Percentiles rank a stretch among this genome's conserved stretches.
Evolutionary conservation across 306 rosid species (phyloP).

Genomic region (apple (Malus domestica)): DNA sequence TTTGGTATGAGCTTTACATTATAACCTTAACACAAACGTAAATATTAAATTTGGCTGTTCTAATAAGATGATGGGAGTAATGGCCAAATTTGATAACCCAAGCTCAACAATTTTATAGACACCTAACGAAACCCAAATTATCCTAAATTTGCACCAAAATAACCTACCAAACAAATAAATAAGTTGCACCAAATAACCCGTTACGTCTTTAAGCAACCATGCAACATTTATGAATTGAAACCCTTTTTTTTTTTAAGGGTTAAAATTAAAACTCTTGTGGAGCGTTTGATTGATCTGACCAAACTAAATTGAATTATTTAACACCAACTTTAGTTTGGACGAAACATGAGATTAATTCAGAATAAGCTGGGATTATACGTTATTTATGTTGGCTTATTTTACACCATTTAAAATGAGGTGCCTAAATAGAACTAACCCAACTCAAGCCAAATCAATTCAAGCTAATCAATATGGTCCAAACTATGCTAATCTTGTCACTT

Average conservation of each 20-base stretch:
- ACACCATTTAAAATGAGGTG: not conserved
- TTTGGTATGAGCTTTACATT: slow-evolving; percentile 10
- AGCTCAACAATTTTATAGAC: slow-evolving; percentile 9
- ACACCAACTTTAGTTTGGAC: not conserved
- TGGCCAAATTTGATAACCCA: slow-evolving; percentile 15
- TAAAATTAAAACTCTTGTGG: too few species aligned
- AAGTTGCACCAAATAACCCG: not conserved
- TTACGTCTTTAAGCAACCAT: slow-evolving; percentile 3
- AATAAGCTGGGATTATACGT: too few species aligned
- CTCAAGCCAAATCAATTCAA: too few species aligned
- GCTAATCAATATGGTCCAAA: too few species aligned
- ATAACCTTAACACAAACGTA: slow-evolving; percentile 11
- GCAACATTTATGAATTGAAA: not conserved
- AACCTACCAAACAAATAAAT: not conserved
- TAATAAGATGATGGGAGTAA: slow-evolving; percentile 1
- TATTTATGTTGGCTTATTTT: too few species aligned
- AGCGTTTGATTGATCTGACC: too few species aligned
- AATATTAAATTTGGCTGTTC: not conserved
- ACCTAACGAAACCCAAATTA: not conserved
- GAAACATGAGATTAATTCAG: too few species aligned
- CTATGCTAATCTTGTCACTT: too few species aligned
- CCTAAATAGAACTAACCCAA: not conserved
- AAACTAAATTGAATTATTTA: too few species aligned
- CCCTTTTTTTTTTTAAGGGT: not conserved
- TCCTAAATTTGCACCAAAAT: not conserved